Evolutionary conservation across 768 basidiomycete genomes (phyloP).

Genomic region (Macrocybe gigantea): DNA sequence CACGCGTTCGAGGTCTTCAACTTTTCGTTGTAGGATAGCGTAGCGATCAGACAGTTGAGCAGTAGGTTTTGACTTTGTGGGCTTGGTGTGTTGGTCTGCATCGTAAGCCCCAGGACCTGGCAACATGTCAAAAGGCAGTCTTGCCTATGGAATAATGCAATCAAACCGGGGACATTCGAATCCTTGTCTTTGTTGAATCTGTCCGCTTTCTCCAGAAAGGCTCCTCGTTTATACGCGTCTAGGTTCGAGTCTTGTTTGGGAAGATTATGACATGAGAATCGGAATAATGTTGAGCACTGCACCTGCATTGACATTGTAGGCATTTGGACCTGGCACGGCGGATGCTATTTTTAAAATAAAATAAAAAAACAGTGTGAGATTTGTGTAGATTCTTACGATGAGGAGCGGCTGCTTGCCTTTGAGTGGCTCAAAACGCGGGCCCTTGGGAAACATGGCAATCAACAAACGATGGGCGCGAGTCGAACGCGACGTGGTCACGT

Average conservation of each 20-base stretch:
- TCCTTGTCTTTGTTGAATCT: constrained; percentile 42
- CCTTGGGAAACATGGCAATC: constrained; percentile 38
- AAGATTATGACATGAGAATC: neutral
- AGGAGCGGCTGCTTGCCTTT: constrained; percentile 24
- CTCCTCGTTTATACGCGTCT: constrained; percentile 52
- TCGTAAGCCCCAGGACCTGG: constrained; percentile 30
- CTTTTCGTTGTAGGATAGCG: constrained; percentile 49
- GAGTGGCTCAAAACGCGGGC: constrained; percentile 36
- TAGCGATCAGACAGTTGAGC: constrained; percentile 39
- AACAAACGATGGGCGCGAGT: neutral
- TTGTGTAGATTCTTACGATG: neutral
- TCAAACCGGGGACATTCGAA: constrained; percentile 36
- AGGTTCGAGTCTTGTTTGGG: constrained; percentile 31
- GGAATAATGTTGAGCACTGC: neutral
- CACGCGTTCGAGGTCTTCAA: constrained; percentile 58
- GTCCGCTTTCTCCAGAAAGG: constrained; percentile 51
- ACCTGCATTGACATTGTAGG: constrained; percentile 33
- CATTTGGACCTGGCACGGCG: constrained; percentile 48
- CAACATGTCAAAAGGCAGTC: neutral
- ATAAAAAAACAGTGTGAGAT: neutral
- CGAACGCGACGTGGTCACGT: constrained; percentile 12
- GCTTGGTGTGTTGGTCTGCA: constrained; percentile 14
- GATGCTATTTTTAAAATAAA: constrained; percentile 23
- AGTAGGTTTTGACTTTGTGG: constrained; percentile 18
- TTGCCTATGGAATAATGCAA: neutral